phyloP scores from a whole-genome alignment of 1,139 yeast species.

The Spencermartinsiella ligniputridi region DNA sequence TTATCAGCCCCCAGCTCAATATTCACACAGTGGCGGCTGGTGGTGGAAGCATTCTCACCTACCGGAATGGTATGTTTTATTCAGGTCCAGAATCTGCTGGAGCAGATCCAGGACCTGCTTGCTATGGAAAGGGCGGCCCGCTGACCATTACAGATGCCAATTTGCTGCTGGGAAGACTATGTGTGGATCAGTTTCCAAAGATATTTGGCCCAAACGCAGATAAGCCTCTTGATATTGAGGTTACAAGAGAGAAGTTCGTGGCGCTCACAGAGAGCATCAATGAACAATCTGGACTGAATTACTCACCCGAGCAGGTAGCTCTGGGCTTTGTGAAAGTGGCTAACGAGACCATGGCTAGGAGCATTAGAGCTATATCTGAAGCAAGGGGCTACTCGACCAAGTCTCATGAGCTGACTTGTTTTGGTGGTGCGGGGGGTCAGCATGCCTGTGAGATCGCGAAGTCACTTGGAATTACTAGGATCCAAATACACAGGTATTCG shows the following conservation, averaged over 20 bases:
- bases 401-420: slow-evolving; percentile 30
- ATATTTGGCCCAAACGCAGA: slow-evolving; percentile 52
- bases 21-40: slow-evolving; percentile 60
- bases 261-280: slow-evolving; percentile 42
- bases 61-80: slow-evolving; percentile 47
- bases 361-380: slow-evolving; percentile 33
- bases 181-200: slow-evolving; percentile 48
- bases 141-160: slow-evolving; percentile 55
- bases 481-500: slow-evolving; percentile 32
- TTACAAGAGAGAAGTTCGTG: slow-evolving; percentile 39
- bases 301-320: slow-evolving; percentile 32
- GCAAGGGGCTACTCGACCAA: slow-evolving; percentile 29
- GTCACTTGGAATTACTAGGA: slow-evolving; percentile 26
- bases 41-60: slow-evolving; percentile 50
- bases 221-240: slow-evolving; percentile 43
- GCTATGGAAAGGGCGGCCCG: slow-evolving; percentile 55
- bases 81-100: slow-evolving; percentile 57
- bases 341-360: slow-evolving; percentile 31
- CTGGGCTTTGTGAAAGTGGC: slow-evolving; percentile 34
- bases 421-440: slow-evolving; percentile 37
- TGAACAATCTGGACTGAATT: slow-evolving; percentile 30
- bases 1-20: slow-evolving; percentile 55
- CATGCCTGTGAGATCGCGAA: slow-evolving; percentile 30
- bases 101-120: slow-evolving; percentile 58
- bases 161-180: slow-evolving; percentile 45